Evolutionary conservation across 331 rosid genomes (phyloP).

Genomic region (Arachis monticola): DNA sequence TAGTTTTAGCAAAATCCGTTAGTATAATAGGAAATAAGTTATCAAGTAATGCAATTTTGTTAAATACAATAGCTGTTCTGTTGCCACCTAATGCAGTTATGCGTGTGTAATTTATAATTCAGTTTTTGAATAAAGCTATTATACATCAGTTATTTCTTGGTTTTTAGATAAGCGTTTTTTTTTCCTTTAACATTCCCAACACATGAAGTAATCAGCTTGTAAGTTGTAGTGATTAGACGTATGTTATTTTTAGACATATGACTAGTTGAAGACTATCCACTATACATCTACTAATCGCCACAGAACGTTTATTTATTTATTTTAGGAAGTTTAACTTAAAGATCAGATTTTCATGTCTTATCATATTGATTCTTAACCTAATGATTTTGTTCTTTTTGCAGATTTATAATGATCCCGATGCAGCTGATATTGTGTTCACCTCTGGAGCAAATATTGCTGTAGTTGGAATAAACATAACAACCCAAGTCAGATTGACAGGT

Average conservation of each 20-base stretch:
- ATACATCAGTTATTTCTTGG: not conserved
- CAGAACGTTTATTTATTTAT: too few relatives aligned
- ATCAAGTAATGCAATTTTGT: not conserved
- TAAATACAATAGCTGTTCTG: not conserved
- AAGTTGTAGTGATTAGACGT: not conserved
- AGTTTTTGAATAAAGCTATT: not conserved
- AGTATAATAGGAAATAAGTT: not conserved
- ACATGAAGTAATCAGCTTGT: not conserved
- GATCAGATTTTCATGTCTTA: not conserved
- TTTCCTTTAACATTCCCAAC: not conserved
- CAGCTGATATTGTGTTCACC: conserved; percentile 94
- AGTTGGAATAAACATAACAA: conserved; percentile 93
- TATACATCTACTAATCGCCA: not conserved
- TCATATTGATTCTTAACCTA: conserved; percentile 3
- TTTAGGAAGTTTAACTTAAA: not conserved
- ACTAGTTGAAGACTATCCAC: not conserved
- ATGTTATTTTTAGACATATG: too few relatives aligned
- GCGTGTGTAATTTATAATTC: not conserved
- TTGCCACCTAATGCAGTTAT: not conserved
- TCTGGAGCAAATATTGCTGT: conserved; percentile 89
- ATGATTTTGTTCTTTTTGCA: conserved; percentile 43
- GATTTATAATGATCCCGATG: conserved; percentile 98
- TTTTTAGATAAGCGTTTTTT: conserved; percentile 5
- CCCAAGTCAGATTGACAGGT: conserved; percentile 85
- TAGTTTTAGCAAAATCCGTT: too few relatives aligned